Evolutionary conservation across 2,329 filamentous ascomycete genomes (phyloP), one percentile per base, ranked within the genome.

Genomic region (Xylariaceae sp.): DNA sequence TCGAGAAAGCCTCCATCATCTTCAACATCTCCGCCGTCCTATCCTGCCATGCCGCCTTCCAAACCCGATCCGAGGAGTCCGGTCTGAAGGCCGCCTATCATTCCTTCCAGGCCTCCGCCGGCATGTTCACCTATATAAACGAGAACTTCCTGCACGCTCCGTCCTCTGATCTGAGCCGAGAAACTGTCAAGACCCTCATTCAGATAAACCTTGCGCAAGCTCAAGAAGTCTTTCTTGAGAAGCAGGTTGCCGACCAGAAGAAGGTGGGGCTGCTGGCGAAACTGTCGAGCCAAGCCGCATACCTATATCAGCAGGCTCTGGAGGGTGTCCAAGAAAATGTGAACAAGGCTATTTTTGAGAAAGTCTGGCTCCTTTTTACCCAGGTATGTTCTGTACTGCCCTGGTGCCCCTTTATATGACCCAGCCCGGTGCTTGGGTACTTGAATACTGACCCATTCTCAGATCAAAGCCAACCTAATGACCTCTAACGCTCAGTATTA

Each of bases 51-150:
- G 95, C 93, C 59, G 92, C 93, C 43, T 84, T 90, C 70, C 96
- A 99, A 76, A 93, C 95, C 65, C 87, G 95, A 48, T 89, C 90
- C 62, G 93, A 98, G 71, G 95, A 99, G 70, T 84, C 89, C 5
- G 93, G 93, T 32, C 84, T 98, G 71, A 99, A 99, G 78, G 93
- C 92, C 14, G 91, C 95, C 18, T 99, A 98, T 72, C 93, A 99
- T 74, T 97, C 93, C 19, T 98, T 98, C 77, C 95, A 99, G 74
- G 95, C 95, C 41, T 93, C 93, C 7, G 95, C 95, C 9, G 95
- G 95, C 77, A 99, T 99, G 95, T 99, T 98, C 74, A 98, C 93
- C 50, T 99, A 99, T 70, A 99, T 99, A 78, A 99, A 99, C 75
- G 95, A 99, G 77, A 99, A 99, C 77, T 99, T 99, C 72, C 80